Conservation (phyloP, 345 rosid species). For the Pugionium dolabratum region DNA sequence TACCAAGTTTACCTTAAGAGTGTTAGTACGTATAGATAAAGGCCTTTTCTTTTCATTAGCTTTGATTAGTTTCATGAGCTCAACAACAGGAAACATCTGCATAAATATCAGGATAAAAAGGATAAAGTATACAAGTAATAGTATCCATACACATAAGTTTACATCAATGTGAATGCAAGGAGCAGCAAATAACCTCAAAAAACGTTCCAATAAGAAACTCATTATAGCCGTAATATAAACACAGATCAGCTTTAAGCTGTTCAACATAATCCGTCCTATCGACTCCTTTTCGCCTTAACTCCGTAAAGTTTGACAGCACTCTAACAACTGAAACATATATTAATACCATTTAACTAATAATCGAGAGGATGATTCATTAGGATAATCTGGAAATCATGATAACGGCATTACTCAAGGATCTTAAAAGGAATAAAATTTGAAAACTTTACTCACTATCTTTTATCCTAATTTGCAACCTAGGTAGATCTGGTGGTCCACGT, state of each 20-base stretch:
- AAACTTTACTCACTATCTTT: constrained; percentile 63
- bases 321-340: constrained; percentile 59
- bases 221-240: constrained; percentile 88
- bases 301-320: constrained; percentile 78
- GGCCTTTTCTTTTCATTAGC: constrained; percentile 92
- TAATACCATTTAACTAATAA: constrained; percentile 15
- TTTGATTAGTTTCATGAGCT: constrained; percentile 85
- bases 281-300: constrained; percentile 63
- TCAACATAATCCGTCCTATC: constrained; percentile 63
- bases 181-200: constrained; percentile 59
- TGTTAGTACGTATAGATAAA: constrained; percentile 80
- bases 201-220: constrained; percentile 79
- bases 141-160: too few relatives aligned
- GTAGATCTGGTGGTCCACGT: constrained; percentile 66
- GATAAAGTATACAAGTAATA: too few relatives aligned
- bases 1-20: constrained; percentile 64
- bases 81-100: constrained; percentile 94
- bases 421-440: neutral
- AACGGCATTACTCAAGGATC: constrained; percentile 7
- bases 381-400: constrained; percentile 10
- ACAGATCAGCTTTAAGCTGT: constrained; percentile 73
- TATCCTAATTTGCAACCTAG: constrained; percentile 71
- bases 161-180: neutral
- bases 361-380: neutral
- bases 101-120: constrained; percentile 5